Base-by-base conservation (phyloP, 1,284 basidiomycete genomes). In the Trichosporon inkin region DNA sequence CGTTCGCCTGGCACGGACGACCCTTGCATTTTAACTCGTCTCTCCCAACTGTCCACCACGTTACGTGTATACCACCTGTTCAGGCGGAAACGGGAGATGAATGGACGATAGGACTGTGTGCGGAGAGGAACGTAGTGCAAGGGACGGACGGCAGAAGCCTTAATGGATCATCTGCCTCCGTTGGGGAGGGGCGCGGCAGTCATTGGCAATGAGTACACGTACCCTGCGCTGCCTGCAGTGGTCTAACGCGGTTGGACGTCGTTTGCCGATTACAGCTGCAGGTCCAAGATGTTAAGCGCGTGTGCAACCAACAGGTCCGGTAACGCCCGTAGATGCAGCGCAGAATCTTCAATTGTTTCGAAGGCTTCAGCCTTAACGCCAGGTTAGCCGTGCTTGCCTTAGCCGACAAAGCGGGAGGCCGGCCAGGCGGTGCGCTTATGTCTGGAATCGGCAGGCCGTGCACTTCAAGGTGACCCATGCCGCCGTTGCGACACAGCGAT, bases 271-370 rank as follows among this genome's bases (percentile, higher is more conserved):
- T 8, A 32, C 4, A 32, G 28, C 28, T 32, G 28, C 8, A 32
- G 28, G 28, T 4, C 28, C 8, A 32, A 32, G 28, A n/a, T 32
- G 28, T 8, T 5, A 32, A 8, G 28, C 8, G 28, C 8, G 8
- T 32, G 28, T 32, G 5, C 28, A 32, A 32, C 28, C 28, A 32
- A 8, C 28, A 32, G 44, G 28, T 32, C 22, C 16, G 19, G 24
- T 16, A n/a, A 17, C 19, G 14, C 24, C 44, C 44, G 10, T 28
- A 32, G 28, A 28, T 24, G 44, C 22, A 14, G 22, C 40, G 22
- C 22, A 49, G 44, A 22, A 24, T 49, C 44, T 16, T 24, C 10
- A 47, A 49, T 49, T 49, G 44, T 49, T 49, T 49, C 44, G 44
- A 24, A 28, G 13, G 10, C 13, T 24, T 32, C 44, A 49, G 24